Conservation (phyloP, 192 early-diverging fungal genomes). For the Dissophora globulifera region DNA sequence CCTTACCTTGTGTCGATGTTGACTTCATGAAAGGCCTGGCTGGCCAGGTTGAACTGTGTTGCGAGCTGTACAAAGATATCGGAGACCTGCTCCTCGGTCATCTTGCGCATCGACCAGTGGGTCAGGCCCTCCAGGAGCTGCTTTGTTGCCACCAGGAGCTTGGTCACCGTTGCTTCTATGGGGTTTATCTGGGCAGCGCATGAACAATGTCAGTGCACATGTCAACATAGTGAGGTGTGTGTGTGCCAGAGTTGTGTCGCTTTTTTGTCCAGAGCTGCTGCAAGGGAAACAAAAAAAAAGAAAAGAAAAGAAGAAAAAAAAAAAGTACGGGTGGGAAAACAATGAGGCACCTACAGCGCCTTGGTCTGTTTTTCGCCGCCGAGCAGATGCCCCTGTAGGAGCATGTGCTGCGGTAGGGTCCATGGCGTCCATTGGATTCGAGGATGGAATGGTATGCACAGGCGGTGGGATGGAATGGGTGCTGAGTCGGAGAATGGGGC, state of each 20-base stretch:
- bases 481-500: too few species aligned
- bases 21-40: conserved; percentile 46
- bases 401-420: not conserved
- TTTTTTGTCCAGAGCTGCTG: too few species aligned
- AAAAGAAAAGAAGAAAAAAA: too few species aligned
- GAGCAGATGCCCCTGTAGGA: not conserved
- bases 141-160: conserved; percentile 60
- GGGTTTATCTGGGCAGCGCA: conserved; percentile 45
- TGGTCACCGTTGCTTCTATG: conserved; percentile 61
- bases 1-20: conserved; percentile 53
- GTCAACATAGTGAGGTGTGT: too few species aligned
- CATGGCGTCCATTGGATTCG: conserved; percentile 7
- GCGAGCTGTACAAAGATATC: conserved; percentile 58
- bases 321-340: not conserved
- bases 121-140: conserved; percentile 60
- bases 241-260: not conserved
- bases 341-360: conserved; percentile 23
- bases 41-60: conserved; percentile 57
- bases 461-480: too few species aligned
- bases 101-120: conserved; percentile 52
- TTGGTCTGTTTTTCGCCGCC: conserved; percentile 13
- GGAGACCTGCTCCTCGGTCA: conserved; percentile 56
- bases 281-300: too few species aligned
- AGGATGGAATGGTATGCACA: too few species aligned
- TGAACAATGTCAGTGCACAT: too few species aligned